Conservation (phyloP, 1,139 yeast genomes). For the Pichia sp. region DNA sequence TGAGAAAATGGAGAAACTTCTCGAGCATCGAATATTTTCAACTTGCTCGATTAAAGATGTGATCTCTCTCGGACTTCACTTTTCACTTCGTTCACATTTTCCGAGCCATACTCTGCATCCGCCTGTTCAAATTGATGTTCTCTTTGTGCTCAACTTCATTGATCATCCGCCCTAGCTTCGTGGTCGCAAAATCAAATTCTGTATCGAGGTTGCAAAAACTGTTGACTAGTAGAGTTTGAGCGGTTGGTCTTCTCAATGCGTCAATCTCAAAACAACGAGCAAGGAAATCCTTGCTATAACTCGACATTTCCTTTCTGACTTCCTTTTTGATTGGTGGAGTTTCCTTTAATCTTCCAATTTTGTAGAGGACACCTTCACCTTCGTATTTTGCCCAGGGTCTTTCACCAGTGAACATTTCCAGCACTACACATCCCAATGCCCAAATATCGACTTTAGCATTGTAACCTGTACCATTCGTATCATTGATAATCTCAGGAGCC, state of each 20-base stretch:
- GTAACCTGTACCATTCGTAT: slow-evolving; percentile 61
- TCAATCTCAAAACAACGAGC: slow-evolving; percentile 74
- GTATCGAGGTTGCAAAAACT: slow-evolving; percentile 47
- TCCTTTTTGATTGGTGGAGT: slow-evolving; percentile 97
- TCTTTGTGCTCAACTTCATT: slow-evolving; percentile 39
- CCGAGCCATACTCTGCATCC: slow-evolving; percentile 17
- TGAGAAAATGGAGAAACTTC: too few relatives aligned
- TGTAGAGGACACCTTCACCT: slow-evolving; percentile 68
- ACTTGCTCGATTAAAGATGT: too few relatives aligned
- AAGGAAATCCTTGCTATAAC: slow-evolving; percentile 62
- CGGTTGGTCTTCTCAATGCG: slow-evolving; percentile 85
- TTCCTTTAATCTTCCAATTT: slow-evolving; percentile 67
- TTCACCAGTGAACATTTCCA: slow-evolving; percentile 89
- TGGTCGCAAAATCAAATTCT: slow-evolving; percentile 52
- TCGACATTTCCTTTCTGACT: slow-evolving; percentile 54
- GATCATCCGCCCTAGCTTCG: slow-evolving; percentile 56
- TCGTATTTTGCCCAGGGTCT: slow-evolving; percentile 81
- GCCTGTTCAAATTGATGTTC: slow-evolving; percentile 21
- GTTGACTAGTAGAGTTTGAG: slow-evolving; percentile 56
- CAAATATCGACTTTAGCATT: slow-evolving; percentile 93
- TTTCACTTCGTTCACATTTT: too few relatives aligned
- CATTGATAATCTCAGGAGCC: slow-evolving; percentile 98
- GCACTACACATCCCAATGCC: slow-evolving; percentile 92
- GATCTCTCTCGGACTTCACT: too few relatives aligned
- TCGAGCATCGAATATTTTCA: too few relatives aligned